These are phyloP conservation scores for Platismatia glauca DNA, from an alignment of 495 filamentous ascomycete species.

Conservation along the genomic window DNA sequence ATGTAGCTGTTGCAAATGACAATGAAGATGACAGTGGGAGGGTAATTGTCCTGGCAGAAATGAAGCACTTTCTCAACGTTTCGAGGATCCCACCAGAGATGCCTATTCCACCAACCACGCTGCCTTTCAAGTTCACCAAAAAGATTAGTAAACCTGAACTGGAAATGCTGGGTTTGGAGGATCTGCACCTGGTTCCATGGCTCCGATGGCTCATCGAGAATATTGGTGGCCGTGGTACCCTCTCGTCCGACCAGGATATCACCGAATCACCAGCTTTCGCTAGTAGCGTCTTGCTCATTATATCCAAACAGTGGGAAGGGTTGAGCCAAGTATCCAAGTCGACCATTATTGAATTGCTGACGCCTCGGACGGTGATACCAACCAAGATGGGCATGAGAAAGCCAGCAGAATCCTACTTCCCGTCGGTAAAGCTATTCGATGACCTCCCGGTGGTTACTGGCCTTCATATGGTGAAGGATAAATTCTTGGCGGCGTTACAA, in stretches of 20 bases:
- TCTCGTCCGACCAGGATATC: slow-evolving; percentile 50
- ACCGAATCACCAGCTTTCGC: slow-evolving; percentile 66
- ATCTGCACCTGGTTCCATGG: slow-evolving; percentile 76
- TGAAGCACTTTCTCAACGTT: slow-evolving; percentile 63
- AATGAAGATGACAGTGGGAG: slow-evolving; percentile 53
- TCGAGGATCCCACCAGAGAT: slow-evolving; percentile 70
- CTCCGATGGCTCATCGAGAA: slow-evolving; percentile 64
- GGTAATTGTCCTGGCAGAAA: slow-evolving; percentile 65
- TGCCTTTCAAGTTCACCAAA: slow-evolving; percentile 74
- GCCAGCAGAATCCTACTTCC: slow-evolving; percentile 83
- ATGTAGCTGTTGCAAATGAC: slow-evolving; percentile 71
- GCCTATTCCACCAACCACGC: slow-evolving; percentile 70
- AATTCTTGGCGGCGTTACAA: slow-evolving; percentile 70
- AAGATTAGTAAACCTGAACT: slow-evolving; percentile 51
- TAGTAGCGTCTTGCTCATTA: slow-evolving; percentile 61
- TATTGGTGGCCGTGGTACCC: slow-evolving; percentile 36
- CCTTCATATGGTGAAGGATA: slow-evolving; percentile 77
- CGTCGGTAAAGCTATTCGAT: slow-evolving; percentile 85
- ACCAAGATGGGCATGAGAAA: slow-evolving; percentile 85
- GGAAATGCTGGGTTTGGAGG: slow-evolving; percentile 71
- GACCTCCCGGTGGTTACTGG: slow-evolving; percentile 74
- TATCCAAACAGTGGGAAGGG: slow-evolving; percentile 83
- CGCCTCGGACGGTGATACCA: slow-evolving; percentile 67
- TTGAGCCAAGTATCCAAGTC: slow-evolving; percentile 56
- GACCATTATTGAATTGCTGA: slow-evolving; percentile 52